phyloP scores from a whole-genome alignment of 176 grass and related monocot species.

The Aegilops longissima region DNA sequence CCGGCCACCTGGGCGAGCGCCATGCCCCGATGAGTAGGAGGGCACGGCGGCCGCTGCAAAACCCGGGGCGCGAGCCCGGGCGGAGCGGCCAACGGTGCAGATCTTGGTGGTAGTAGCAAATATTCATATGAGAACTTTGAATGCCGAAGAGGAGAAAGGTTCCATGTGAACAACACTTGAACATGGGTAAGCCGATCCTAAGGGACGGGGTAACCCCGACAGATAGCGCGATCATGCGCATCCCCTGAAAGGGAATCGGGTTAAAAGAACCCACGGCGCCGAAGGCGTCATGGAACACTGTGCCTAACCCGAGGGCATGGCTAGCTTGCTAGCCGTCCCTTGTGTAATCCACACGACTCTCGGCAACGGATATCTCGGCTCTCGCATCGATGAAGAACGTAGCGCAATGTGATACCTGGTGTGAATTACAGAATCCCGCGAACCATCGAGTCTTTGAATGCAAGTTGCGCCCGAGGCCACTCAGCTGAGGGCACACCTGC shows the following conservation, averaged over 20 bases:
- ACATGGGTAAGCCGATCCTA: conserved; percentile 73
- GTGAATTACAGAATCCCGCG: conserved; percentile 86
- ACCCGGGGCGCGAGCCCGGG: conserved; percentile 53
- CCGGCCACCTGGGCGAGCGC: no score
- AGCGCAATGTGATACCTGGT: conserved; percentile 86
- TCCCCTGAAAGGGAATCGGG: conserved; percentile 48
- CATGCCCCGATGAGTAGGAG: neutral
- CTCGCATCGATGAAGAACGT: conserved; percentile 78
- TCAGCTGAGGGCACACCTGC: no score
- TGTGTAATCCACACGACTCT: conserved; percentile 27
- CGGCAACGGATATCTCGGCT: conserved; percentile 68
- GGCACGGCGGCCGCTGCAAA: conserved; percentile 50
- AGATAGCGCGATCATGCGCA: conserved; percentile 32
- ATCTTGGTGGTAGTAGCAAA: conserved; percentile 70
- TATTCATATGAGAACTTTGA: conserved; percentile 76
- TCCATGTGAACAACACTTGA: conserved; percentile 72
- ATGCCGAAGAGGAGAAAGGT: conserved; percentile 69
- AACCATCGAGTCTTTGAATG: conserved; percentile 94
- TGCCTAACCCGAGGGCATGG: no score
- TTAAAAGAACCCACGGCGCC: conserved; percentile 12
- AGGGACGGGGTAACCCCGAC: conserved; percentile 49
- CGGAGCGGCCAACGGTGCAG: conserved; percentile 52
- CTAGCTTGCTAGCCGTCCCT: neutral
- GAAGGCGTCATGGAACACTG: no score
- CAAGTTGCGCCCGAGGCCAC: conserved; percentile 69